Conservation (phyloP, 768 basidiomycete genomes). For the Kwoniella europaea region DNA sequence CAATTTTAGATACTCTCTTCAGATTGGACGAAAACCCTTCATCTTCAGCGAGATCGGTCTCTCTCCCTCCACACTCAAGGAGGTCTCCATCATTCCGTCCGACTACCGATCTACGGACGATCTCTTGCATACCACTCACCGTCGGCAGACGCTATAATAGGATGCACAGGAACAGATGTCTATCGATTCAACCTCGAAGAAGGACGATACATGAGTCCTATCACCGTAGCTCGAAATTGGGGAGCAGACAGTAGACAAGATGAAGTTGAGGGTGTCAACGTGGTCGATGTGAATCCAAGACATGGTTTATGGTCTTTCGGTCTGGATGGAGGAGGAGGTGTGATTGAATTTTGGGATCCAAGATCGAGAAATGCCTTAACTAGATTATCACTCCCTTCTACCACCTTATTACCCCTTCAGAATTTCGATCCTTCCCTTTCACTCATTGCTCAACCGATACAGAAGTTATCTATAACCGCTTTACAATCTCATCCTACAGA, state of each 20-base stretch:
- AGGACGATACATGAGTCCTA: conserved; percentile 85
- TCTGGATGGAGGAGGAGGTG: conserved; percentile 72
- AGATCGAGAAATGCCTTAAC: conserved; percentile 70
- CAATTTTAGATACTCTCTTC: conserved; percentile 79
- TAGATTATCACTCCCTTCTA: conserved; percentile 50
- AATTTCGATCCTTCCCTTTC: conserved; percentile 21
- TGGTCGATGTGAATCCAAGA: conserved; percentile 87
- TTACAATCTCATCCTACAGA: conserved; percentile 78
- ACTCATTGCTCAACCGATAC: conserved; percentile 32
- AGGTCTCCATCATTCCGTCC: conserved; percentile 86
- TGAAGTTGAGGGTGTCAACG: conserved; percentile 81
- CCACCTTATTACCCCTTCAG: conserved; percentile 46
- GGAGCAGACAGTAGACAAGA: conserved; percentile 46
- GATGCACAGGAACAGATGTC: conserved; percentile 82
- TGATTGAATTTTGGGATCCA: conserved; percentile 95
- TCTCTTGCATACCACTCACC: conserved; percentile 90
- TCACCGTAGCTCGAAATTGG: conserved; percentile 60
- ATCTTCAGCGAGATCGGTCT: conserved; percentile 94
- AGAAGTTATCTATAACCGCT: conserved; percentile 73
- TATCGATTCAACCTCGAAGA: conserved; percentile 94
- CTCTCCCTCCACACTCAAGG: conserved; percentile 92
- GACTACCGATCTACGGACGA: conserved; percentile 93
- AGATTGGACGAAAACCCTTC: conserved; percentile 98
- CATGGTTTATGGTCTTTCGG: conserved; percentile 91
- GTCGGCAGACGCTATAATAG: conserved; percentile 85